Conservation (phyloP, 2,329 filamentous ascomycete species). For the Stagonosporopsis vannaccii region DNA sequence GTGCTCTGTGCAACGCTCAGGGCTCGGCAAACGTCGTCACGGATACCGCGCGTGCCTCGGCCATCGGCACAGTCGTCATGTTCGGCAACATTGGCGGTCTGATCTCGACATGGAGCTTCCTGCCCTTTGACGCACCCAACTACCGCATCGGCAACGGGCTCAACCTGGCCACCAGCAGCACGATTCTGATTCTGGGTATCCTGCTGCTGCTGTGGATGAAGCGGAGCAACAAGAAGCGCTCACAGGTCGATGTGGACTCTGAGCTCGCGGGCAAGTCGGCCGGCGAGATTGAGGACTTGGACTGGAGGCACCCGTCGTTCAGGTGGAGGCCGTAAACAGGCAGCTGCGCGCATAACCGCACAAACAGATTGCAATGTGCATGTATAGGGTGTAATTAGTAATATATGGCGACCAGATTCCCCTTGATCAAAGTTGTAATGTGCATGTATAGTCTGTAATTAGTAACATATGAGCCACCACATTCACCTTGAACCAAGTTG, state of each 20-base stretch:
- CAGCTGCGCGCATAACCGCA: neutral
- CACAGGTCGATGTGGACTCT: conserved; percentile 61
- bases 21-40: conserved; percentile 74
- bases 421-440: too few relatives aligned
- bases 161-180: conserved; percentile 69
- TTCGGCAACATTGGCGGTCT: conserved; percentile 75
- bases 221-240: conserved; percentile 66
- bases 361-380: neutral
- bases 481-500: too few relatives aligned
- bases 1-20: conserved; percentile 71
- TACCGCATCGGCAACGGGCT: conserved; percentile 76
- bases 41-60: conserved; percentile 72
- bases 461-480: too few relatives aligned
- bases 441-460: too few relatives aligned
- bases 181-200: conserved; percentile 61
- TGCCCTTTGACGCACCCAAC: conserved; percentile 68
- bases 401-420: too few relatives aligned
- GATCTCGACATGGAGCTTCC: conserved; percentile 70
- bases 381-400: neutral
- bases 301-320: conserved; percentile 66
- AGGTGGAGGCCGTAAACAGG: conserved; percentile 60
- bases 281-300: conserved; percentile 44
- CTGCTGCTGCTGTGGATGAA: conserved; percentile 67
- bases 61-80: conserved; percentile 74
- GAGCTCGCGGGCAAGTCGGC: conserved; percentile 60